phyloP scores from a whole-genome alignment of 495 filamentous ascomycete genomes.

The Aspergillus egyptiacus region DNA sequence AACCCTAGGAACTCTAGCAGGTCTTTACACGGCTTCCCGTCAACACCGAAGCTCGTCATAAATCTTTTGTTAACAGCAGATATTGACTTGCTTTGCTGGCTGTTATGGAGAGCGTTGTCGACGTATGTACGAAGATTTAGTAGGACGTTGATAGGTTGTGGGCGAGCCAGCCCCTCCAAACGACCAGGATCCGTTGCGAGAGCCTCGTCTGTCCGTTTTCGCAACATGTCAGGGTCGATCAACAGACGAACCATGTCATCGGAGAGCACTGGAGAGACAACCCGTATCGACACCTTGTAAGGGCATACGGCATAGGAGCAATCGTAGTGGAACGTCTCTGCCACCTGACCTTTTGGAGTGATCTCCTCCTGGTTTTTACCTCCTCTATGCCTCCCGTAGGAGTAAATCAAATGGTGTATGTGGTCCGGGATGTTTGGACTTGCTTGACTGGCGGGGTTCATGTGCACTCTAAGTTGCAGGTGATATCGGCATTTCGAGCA shows the following conservation, averaged over 20 bases:
- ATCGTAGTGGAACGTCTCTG: slow-evolving; percentile 45
- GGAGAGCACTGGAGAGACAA: slow-evolving; percentile 48
- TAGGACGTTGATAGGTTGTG: slow-evolving; percentile 46
- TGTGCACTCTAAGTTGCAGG: slow-evolving; percentile 46
- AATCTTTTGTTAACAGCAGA: slow-evolving; percentile 67
- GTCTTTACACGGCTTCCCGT: slow-evolving; percentile 50
- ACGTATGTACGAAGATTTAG: slow-evolving; percentile 57
- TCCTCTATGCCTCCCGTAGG: slow-evolving; percentile 29
- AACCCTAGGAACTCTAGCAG: slow-evolving; percentile 63
- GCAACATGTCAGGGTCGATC: slow-evolving; percentile 49
- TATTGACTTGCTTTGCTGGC: slow-evolving; percentile 47
- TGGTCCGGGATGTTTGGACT: slow-evolving; percentile 22
- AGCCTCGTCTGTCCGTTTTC: slow-evolving; percentile 46
- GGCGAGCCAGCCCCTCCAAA: slow-evolving; percentile 46
- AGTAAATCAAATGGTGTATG: slow-evolving; percentile 45
- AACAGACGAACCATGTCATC: slow-evolving; percentile 47
- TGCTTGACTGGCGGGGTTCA: slow-evolving; percentile 20
- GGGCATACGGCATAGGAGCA: slow-evolving; percentile 57
- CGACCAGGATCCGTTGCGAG: slow-evolving; percentile 52
- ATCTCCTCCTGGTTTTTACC: slow-evolving; percentile 20
- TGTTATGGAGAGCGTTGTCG: slow-evolving; percentile 49
- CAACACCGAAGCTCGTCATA: slow-evolving; percentile 56
- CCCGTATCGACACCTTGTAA: slow-evolving; percentile 48
- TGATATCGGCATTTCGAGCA: slow-evolving; percentile 55
- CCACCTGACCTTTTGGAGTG: slow-evolving; percentile 30